Conservation (phyloP, 441 rosid genomes). For the Omphalea diandra region DNA sequence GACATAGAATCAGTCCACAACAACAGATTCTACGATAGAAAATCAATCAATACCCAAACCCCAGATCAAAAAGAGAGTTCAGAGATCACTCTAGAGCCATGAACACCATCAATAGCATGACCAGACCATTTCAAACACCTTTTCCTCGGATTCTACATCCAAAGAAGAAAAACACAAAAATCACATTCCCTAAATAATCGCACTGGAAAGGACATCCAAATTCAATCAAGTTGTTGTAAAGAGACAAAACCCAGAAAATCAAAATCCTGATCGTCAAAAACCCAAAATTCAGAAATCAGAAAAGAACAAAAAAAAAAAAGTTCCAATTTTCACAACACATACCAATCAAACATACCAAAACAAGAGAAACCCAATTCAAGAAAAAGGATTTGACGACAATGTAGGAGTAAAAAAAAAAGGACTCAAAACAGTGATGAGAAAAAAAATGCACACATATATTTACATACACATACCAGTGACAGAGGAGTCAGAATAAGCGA, state of each 20-base stretch:
- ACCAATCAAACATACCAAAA: conserved; percentile 24
- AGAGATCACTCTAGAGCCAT: conserved; percentile 21
- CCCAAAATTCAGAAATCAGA: not conserved
- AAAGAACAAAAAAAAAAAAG: conserved; percentile 11
- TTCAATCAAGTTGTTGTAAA: conserved; percentile 16
- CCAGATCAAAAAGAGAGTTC: conserved; percentile 15
- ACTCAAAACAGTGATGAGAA: conserved; percentile 14
- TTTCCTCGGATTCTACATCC: conserved; percentile 35
- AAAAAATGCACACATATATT: not conserved
- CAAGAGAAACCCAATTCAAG: conserved; percentile 38
- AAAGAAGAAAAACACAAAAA: conserved; percentile 10
- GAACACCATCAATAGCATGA: conserved; percentile 26
- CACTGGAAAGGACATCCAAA: conserved; percentile 17
- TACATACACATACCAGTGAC: conserved; percentile 32
- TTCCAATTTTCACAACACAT: conserved; percentile 24
- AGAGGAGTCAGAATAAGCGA: conserved; percentile 28
- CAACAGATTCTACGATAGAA: conserved; percentile 16
- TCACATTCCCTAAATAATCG: conserved; percentile 17
- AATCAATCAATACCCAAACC: conserved; percentile 15
- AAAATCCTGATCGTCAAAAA: conserved; percentile 32
- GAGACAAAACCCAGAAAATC: conserved; percentile 28
- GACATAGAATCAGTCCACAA: conserved; percentile 8
- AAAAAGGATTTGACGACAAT: conserved; percentile 32
- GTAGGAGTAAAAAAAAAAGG: conserved; percentile 21
- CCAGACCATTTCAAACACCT: conserved; percentile 26